Percentiles rank a stretch among this genome's conserved stretches.
These are phyloP conservation scores for Nitzschia palea DNA, from an alignment of 108 stramenopile genomes.

Conservation along the genomic window DNA sequence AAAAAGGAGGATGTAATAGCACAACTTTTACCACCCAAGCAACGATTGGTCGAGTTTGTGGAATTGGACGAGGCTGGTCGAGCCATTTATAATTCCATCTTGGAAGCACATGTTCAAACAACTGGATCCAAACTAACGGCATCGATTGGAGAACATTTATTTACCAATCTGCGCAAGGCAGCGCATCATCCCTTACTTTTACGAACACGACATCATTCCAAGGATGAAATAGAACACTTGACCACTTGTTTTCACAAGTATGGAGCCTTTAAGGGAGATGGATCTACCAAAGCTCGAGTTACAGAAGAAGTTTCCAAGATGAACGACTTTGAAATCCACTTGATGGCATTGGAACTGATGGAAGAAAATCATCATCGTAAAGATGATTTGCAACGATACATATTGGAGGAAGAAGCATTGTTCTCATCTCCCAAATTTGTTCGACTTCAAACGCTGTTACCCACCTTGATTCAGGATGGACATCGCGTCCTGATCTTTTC, in stretches of 20 bases:
- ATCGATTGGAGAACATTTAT: slow-evolving; percentile 77
- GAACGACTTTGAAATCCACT: slow-evolving; percentile 87
- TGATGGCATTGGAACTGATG: slow-evolving; percentile 68
- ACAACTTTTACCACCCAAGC: slow-evolving; percentile 80
- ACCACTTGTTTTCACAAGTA: slow-evolving; percentile 48
- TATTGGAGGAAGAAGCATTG: slow-evolving; percentile 55
- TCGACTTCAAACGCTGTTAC: slow-evolving; percentile 55
- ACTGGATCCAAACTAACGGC: slow-evolving; percentile 31
- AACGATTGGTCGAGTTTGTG: slow-evolving; percentile 36
- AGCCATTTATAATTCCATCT: slow-evolving; percentile 35
- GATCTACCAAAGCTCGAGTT: slow-evolving; percentile 67
- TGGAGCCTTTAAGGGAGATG: slow-evolving; percentile 77
- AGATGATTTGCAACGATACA: slow-evolving; percentile 49
- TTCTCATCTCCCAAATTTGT: slow-evolving; percentile 80
- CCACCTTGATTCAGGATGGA: slow-evolving; percentile 49
- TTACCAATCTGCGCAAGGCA: slow-evolving; percentile 93
- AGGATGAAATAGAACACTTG: slow-evolving; percentile 53
- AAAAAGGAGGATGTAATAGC: slow-evolving; percentile 85
- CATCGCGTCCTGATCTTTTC: slow-evolving; percentile 86
- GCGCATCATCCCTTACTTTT: slow-evolving; percentile 95
- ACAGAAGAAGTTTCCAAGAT: slow-evolving; percentile 76
- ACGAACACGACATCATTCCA: slow-evolving; percentile 66
- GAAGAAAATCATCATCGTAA: slow-evolving; percentile 59
- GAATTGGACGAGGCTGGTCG: slow-evolving; percentile 42
- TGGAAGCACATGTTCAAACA: slow-evolving; percentile 34